Evolutionary conservation across 345 rosid species (phyloP), one percentile per base, ranked within the genome.

Genomic region (Lepidium aucheri): DNA sequence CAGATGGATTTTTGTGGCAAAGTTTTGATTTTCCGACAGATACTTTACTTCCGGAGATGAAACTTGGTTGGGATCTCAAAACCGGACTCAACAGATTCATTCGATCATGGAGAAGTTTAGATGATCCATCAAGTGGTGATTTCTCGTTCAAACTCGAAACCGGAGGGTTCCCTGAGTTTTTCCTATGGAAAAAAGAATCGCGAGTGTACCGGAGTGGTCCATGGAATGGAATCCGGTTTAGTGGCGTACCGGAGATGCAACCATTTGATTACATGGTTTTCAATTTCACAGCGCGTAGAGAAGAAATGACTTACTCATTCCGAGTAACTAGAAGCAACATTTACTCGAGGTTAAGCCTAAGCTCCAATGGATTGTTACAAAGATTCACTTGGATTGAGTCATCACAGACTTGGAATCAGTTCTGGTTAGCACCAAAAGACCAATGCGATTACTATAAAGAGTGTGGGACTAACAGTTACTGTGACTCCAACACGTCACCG

Each of bases 401-500:
- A 24, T 49, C 6, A 0, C 53, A 80, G 22, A 16, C 12, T 4
- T 93, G 97, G 97, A 80, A 70, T 61, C 6, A 38, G 13, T 88
- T 88, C 44, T 93, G 98, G 98, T 83, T 63, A 13, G 91, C 95
- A 8, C 97, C 89, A 0, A 86, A 90, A 47, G 98, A 93, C 68
- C 96, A 90, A 69, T 93, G 98, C 42, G 97, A 93, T 74, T 0
- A 55, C 0, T 88, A 79, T 70, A 9, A 60, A 0, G 85, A 69
- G 66, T 93, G 98, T 58, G 97, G 98, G 16, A 67, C 76, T 0
- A 86, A 67, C 44, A 86, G 98, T 6, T 59, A 88, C 0, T 93
- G 98, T 2, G 94, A 93, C 40, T 61, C 77, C 4, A 81, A 90
- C 56, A 82, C 78, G 0, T 88, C 90, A 1, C 97, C 98, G 2